A percentile compares a stretch with the other conserved stretches of the same genome.
Conservation (phyloP, 1,284 basidiomycete genomes). For the Abortiporus biennis region DNA sequence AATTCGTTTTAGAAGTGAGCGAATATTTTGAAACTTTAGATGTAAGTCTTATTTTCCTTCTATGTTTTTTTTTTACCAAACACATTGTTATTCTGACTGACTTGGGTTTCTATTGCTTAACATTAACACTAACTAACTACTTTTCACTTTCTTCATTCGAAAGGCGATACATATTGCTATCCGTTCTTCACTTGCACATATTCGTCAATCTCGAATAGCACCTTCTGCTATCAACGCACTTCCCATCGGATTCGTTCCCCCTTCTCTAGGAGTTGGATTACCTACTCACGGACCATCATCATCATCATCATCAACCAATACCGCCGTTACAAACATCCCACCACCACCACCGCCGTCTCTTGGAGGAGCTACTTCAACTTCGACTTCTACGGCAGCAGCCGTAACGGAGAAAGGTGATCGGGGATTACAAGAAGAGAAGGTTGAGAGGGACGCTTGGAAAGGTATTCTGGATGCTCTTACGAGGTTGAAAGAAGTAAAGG, state of each 20-base stretch:
- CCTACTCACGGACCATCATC: conserved; percentile 34
- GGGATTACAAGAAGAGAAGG: conserved; percentile 71
- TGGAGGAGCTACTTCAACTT: too few species aligned
- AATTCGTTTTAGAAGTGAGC: conserved; percentile 76
- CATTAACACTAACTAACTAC: conserved; percentile 3
- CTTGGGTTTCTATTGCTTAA: too few species aligned
- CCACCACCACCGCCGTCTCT: neutral
- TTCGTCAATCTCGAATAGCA: conserved; percentile 75
- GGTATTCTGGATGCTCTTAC: conserved; percentile 62
- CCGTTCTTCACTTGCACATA: conserved; percentile 72
- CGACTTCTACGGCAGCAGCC: too few species aligned
- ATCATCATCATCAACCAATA: too few species aligned
- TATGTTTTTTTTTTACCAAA: neutral
- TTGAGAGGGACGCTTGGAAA: conserved; percentile 72
- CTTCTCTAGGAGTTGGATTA: conserved; percentile 70
- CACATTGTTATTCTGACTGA: too few species aligned
- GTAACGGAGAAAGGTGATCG: conserved; percentile 26
- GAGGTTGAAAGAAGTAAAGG: conserved; percentile 45
- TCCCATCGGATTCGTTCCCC: conserved; percentile 61
- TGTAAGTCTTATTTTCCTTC: conserved; percentile 36
- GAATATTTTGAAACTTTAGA: conserved; percentile 79
- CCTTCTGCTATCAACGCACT: conserved; percentile 78
- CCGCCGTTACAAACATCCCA: too few species aligned
- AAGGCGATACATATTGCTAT: conserved; percentile 70
- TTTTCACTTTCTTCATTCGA: conserved; percentile 3